Base-by-base conservation (phyloP, 345 rosid species). In the Stellera chamaejasme region DNA sequence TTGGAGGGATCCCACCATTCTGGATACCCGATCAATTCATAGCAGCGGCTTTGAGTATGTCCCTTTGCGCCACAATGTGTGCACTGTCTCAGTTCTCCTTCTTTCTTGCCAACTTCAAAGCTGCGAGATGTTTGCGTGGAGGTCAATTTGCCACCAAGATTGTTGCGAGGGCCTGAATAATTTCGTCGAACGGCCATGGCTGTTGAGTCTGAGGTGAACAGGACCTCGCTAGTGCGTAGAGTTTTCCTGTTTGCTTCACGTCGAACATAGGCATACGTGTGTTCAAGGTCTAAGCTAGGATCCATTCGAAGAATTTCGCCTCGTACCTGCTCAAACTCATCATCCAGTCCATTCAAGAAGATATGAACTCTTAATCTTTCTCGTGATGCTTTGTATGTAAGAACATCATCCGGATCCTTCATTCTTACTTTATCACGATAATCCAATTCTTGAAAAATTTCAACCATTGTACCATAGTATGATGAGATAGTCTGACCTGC, bases 331-430 rank as follows among this genome's bases (percentile, higher is more conserved):
- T 65, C 41, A 44, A 50, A 65, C 0, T 11, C 51, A 0, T 8
- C 39, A 58, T 50, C 58, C 5, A 56, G 25, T 2, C 52, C 52
- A 26, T 0, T 11, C 11, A 65, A 14, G 5, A 55, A 65, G 10
- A 58, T 65, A 11, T 65, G 62, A 16, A 65, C 58, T 50, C 56
- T 1, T 27, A 57, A 14, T 27, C 45, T 1, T 25, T 58, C 62
- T 27, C 28, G 12, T 0, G 26, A 50, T 32, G 26, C 13, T n/a
- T 44, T 2, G 13, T 58, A 65, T 11, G 52, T 6, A 10, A 10
- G 4, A 15, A 65, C 25, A 14, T 58, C 52, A 6, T 58, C 47
- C 0, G 25, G 51, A 51, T 57, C 69, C 26, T 65, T 65, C 69
- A 57, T 58, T 10, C 8, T 15, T 0, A 65, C 14, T 9, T 65